A percentile compares a stretch with the other conserved stretches of the same genome.
Conservation (phyloP, 1,284 basidiomycete genomes). For the Apiotrichum gracile region DNA sequence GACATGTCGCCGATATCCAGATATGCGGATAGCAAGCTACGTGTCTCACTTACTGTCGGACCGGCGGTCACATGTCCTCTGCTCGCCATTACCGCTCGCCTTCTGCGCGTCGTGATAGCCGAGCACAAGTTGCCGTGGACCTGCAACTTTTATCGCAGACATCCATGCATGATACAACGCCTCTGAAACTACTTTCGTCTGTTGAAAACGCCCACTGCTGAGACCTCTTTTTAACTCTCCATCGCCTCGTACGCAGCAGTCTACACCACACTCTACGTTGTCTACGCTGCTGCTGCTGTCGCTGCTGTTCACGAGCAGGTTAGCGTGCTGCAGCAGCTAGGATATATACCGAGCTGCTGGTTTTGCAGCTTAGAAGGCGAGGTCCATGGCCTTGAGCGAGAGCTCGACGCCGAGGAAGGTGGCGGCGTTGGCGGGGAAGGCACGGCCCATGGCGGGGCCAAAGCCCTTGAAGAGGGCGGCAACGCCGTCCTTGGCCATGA, state of each 20-base stretch:
- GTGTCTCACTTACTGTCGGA: no score
- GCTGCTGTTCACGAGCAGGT: no score
- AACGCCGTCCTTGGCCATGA: conserved; percentile 84
- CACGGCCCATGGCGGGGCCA: conserved; percentile 91
- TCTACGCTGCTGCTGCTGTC: background rate
- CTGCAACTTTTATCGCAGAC: no score
- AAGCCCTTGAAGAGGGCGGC: conserved; percentile 93
- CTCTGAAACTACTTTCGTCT: background rate
- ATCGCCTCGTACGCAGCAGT: background rate
- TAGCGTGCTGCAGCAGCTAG: no score
- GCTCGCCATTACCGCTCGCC: no score
- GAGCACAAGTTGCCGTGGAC: no score
- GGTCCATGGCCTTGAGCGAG: conserved; percentile 46
- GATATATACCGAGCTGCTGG: no score
- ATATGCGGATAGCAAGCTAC: no score
- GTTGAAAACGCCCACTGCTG: background rate
- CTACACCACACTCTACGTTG: background rate
- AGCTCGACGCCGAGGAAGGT: conserved; percentile 49
- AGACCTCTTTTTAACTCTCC: background rate
- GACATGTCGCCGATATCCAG: no score
- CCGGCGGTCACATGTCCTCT: no score
- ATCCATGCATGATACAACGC: background rate
- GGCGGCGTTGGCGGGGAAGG: conserved; percentile 54
- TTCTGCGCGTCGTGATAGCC: no score
- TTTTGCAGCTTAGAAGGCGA: conserved; percentile 25